Conservation (phyloP, 371 early-diverging fungal species). For the Entomophthora muscae region DNA sequence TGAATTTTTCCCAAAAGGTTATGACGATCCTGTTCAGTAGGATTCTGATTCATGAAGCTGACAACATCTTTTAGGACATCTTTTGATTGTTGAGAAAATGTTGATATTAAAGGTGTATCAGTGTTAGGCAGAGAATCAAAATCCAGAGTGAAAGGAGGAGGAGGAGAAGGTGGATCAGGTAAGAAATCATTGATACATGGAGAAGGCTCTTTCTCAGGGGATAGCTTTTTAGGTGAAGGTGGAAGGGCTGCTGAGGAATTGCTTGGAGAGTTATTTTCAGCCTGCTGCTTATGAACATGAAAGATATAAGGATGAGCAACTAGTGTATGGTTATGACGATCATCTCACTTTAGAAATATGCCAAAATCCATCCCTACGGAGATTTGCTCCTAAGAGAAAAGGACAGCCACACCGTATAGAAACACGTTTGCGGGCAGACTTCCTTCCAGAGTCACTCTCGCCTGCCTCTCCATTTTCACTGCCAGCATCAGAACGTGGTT, state of each 20-base stretch:
- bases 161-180: neutral
- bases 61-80: neutral
- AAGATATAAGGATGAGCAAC: neutral
- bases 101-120: no score
- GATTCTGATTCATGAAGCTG: neutral
- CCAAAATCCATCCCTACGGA: neutral
- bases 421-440: neutral
- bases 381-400: neutral
- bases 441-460: neutral
- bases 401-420: neutral
- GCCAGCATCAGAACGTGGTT: neutral
- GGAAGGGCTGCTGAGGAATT: neutral
- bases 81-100: neutral
- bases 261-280: neutral
- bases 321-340: neutral
- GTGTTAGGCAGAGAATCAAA: no score
- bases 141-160: neutral
- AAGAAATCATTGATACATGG: no score
- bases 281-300: neutral
- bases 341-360: neutral
- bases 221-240: no score
- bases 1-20: neutral
- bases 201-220: no score
- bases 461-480: neutral
- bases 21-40: neutral